phyloP scores from a whole-genome alignment of 495 filamentous ascomycete species.

The Penicillium riverlandense region DNA sequence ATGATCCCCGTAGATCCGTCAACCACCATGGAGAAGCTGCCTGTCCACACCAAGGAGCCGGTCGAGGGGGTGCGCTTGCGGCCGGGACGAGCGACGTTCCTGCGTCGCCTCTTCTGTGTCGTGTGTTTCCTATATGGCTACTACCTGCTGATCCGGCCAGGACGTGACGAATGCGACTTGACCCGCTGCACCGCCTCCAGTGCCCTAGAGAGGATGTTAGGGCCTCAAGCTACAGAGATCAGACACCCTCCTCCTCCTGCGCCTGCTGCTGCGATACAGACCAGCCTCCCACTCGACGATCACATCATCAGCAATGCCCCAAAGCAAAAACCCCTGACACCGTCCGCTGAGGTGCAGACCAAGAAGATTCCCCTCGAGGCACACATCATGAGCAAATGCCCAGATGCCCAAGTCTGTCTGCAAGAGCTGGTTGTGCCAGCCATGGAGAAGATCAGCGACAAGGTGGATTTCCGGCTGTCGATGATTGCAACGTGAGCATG shows the following conservation, averaged over 20 bases:
- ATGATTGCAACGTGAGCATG: constrained; percentile 72
- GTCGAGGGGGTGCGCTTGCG: constrained; percentile 1
- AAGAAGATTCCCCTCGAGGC: constrained; percentile 71
- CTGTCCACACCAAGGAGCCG: constrained; percentile 12
- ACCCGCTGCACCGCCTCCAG: not conserved
- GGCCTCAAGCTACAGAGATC: no score
- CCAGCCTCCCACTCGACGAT: no score
- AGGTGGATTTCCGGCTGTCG: constrained; percentile 84
- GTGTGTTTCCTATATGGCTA: constrained; percentile 10
- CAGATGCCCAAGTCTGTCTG: constrained; percentile 76
- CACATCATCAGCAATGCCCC: no score
- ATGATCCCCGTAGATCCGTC: not conserved
- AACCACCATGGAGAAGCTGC: constrained; percentile 19
- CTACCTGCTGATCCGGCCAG: constrained; percentile 14
- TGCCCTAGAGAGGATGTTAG: not conserved
- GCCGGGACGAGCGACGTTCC: constrained; percentile 4
- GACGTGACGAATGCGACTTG: not conserved
- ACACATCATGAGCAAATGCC: constrained; percentile 94
- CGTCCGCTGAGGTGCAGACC: no score
- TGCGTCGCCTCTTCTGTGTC: constrained; percentile 9
- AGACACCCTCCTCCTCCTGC: no score
- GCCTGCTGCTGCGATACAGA: no score
- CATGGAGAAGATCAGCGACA: constrained; percentile 72
- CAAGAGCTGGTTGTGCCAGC: constrained; percentile 73
- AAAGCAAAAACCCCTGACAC: no score